A percentile compares a stretch with the other conserved stretches of the same genome.
Conservation (phyloP, 1,284 basidiomycete genomes). For the Anthracocystis panici-leucophaei region DNA sequence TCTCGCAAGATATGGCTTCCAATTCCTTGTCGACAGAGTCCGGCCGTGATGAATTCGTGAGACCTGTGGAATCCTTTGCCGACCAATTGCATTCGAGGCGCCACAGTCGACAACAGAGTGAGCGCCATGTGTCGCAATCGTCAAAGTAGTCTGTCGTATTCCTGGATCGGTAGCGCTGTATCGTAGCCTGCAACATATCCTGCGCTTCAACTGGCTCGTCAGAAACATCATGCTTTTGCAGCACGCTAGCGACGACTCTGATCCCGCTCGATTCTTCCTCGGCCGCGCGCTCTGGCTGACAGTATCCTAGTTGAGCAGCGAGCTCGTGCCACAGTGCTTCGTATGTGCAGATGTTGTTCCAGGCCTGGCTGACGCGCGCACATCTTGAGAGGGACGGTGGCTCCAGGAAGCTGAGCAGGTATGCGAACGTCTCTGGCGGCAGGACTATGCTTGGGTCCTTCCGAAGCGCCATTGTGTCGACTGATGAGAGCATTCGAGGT, state of each 20-base stretch:
- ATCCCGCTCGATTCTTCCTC: constrained; percentile 16
- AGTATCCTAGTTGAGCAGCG: constrained; percentile 25
- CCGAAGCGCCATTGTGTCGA: not conserved
- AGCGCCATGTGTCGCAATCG: constrained; percentile 26
- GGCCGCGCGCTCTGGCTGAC: constrained; percentile 14
- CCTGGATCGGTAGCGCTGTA: constrained; percentile 27
- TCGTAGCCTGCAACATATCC: constrained; percentile 23
- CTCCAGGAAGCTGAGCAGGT: constrained; percentile 41
- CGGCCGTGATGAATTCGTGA: not conserved
- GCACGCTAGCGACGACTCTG: constrained; percentile 23
- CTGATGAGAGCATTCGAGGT: constrained; percentile 5
- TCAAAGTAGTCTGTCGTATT: constrained; percentile 40
- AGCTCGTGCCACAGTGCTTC: constrained; percentile 30
- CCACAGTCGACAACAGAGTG: constrained; percentile 43
- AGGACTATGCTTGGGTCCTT: constrained; percentile 26
- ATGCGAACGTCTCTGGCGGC: constrained; percentile 39
- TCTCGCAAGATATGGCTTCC: not conserved
- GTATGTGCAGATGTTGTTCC: constrained; percentile 26
- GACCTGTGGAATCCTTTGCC: constrained; percentile 1
- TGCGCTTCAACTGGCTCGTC: constrained; percentile 1
- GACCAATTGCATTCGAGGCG: constrained; percentile 38
- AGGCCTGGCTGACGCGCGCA: constrained; percentile 34
- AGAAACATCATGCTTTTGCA: constrained; percentile 11
- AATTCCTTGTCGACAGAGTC: not conserved
- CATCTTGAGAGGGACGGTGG: constrained; percentile 31